Evolutionary conservation across 2,329 filamentous ascomycete species (phyloP).

Genomic region (Sporothrix pallida): DNA sequence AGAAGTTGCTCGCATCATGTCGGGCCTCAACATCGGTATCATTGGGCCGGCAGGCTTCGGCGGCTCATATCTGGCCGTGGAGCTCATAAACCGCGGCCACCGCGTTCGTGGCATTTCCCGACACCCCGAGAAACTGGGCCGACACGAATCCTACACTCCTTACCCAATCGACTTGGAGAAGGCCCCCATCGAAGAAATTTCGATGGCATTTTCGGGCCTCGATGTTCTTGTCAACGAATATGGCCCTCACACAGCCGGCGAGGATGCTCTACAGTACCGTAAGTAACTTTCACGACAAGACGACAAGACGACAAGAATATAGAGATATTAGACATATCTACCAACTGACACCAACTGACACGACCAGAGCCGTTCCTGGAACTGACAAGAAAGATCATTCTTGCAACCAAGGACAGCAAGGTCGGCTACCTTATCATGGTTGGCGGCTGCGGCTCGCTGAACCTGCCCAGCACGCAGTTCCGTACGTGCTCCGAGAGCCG

Average conservation of each 20-base stretch:
- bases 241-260: background rate
- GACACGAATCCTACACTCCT: background rate
- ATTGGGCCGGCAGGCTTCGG: background rate
- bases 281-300: background rate
- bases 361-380: background rate
- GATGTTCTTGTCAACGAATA: background rate
- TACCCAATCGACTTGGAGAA: background rate
- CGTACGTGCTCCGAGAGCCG: conserved; percentile 5
- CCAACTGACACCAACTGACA: too few species aligned
- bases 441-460: background rate
- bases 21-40: background rate
- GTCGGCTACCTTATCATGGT: conserved; percentile 1
- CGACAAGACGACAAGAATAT: too few species aligned
- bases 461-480: background rate
- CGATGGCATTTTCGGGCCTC: background rate
- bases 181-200: background rate
- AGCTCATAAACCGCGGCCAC: background rate
- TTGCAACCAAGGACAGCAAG: background rate
- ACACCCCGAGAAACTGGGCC: background rate
- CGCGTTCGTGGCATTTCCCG: background rate
- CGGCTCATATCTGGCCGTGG: background rate
- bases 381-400: background rate
- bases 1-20: background rate
- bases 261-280: background rate
- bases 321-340: too few species aligned